Evolutionary conservation across 257 asterid genomes (phyloP).

Genomic region (Rubia yunnanensis): DNA sequence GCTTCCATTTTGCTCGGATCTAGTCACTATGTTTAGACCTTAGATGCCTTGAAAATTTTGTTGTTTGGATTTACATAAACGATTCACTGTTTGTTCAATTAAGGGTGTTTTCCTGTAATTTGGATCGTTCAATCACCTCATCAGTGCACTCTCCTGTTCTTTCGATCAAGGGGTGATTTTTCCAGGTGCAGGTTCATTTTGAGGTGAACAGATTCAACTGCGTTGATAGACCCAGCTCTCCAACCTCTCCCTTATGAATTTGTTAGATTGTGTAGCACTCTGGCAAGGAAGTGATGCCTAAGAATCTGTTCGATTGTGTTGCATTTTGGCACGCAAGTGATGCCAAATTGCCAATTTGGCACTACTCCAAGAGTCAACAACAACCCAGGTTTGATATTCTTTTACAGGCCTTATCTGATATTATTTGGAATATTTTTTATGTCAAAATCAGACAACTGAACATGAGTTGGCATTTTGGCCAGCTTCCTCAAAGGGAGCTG

Average conservation of each 20-base stretch:
- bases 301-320: no score
- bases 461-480: constrained; percentile 9
- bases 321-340: neutral
- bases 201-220: neutral
- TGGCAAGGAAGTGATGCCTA: neutral
- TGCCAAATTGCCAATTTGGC: neutral
- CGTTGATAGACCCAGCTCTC: neutral
- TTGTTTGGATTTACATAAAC: neutral
- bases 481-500: neutral
- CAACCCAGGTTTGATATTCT: neutral
- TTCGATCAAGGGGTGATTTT: neutral
- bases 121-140: neutral
- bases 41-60: neutral
- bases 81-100: neutral
- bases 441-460: neutral
- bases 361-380: neutral
- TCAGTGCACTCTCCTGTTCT: neutral
- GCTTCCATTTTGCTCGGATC: neutral
- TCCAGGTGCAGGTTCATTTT: neutral
- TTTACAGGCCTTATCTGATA: neutral
- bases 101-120: neutral
- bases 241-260: no score
- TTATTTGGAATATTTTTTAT: neutral
- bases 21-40: neutral
- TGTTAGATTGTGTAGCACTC: no score